Base-by-base conservation (phyloP, 2,329 filamentous ascomycete genomes). In the Drechslerella coelobrocha region DNA sequence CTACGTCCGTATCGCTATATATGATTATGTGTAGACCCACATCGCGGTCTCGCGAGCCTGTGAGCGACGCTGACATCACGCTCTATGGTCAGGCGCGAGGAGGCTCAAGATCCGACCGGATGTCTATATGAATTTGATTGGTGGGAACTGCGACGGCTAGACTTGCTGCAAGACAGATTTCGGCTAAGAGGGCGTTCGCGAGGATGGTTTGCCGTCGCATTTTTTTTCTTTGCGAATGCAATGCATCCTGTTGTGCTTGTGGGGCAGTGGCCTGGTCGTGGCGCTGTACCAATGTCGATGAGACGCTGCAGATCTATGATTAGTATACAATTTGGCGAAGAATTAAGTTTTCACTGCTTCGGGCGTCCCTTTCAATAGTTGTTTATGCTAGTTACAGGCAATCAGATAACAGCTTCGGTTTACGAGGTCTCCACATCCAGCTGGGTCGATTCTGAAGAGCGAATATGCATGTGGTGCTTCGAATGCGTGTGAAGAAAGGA, bases 81-180 rank as follows among this genome's bases (percentile, higher is more conserved):
- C n/a, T n/a, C n/a, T n/a, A n/a, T n/a, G n/a, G 23, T 19, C 23
- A 24, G 48, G 29, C 5, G 10, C 41, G 39, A 47, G 27, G 54
- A 60, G 53, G 53, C 37, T 66, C 39, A 54, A 66, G 61, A 66
- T 66, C 61, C 61, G 61, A 60, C 61, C 39, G 43, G 48, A n/a
- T n/a, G n/a, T n/a, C n/a, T n/a, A n/a, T n/a, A n/a, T n/a, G n/a
- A n/a, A n/a, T n/a, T n/a, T n/a, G n/a, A n/a, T n/a, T n/a, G n/a
- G n/a, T n/a, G n/a, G n/a, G n/a, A n/a, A n/a, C n/a, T n/a, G n/a
- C n/a, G n/a, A n/a, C n/a, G n/a, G n/a, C n/a, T n/a, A n/a, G n/a
- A n/a, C n/a, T n/a, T n/a, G n/a, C n/a, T n/a, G n/a, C n/a, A n/a
- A n/a, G n/a, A n/a, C n/a, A n/a, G n/a, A n/a, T n/a, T n/a, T n/a